Evolutionary conservation across 352 stramenopile species (phyloP), one percentile per base, ranked within the genome.

Genomic region (Phytophthora tubulina): DNA sequence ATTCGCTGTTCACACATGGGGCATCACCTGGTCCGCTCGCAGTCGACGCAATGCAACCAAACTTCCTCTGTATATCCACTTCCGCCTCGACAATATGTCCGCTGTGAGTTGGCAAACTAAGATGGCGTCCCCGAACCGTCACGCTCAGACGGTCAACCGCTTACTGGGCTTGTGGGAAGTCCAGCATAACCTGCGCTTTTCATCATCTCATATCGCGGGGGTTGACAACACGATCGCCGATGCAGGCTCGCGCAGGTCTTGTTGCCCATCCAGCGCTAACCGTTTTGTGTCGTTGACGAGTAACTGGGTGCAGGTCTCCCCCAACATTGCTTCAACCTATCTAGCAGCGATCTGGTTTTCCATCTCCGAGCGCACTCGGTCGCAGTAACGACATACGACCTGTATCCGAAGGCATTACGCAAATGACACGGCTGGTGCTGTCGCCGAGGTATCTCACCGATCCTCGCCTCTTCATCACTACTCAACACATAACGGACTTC

Each of bases 311-410:
- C 51, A 69, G 50, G 32, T 70, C 11, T 2, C 14, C 13, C 17
- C 62, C 21, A 11, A 1, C 27, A 45, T 36, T 0, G 35, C 39
- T 30, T 27, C 31, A 5, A n/a, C 32, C n/a, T 17, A 49, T 44
- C 51, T 70, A 17, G 42, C 63, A 11, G 13, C 41, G 44, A 63
- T 42, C 2, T 70, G 62, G 44, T 14, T 4, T 57, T 50, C 32
- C 31, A 70, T 70, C 62, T 70, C 44, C 51, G 62, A 10, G 52
- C 17, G 0, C 51, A 62, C 6, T 70, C 62, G 1, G 52, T 70
- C 21, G 44, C 52, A 3, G 14, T 30, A 21, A 49, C 62, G 1
- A 70, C 52, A 2, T 57, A 57, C 15, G 2, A 42, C 3, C 11
- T 58, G 35, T 70, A 70, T 17, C 27, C 58, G 13, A 42, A 44